Evolutionary conservation across 1,284 basidiomycete genomes (phyloP), one percentile per base, ranked within the genome.

Genomic region (Ganoderma lingzhi): DNA sequence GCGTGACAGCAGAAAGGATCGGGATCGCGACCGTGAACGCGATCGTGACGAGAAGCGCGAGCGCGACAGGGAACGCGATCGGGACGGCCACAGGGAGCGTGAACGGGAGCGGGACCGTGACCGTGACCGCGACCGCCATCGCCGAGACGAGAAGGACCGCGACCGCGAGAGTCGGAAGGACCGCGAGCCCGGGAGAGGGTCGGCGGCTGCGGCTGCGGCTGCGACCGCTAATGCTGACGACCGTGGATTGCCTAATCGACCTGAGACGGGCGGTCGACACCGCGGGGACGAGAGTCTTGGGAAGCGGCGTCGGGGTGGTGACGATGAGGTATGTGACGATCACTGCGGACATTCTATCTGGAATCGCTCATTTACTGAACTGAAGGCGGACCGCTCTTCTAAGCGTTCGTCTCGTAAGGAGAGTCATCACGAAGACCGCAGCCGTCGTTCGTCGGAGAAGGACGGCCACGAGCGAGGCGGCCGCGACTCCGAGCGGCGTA

Each of bases 401-500:
- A 94, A 94, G 77, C 89, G 92, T 41, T 86, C 87, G 66, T 90
- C 92, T 69, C 89, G 93, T 62, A 92, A 92, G 77, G 92, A 93
- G 8, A 81, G 86, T 37, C 90, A 93, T 75, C 87, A 92, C 67
- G 92, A 93, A 69, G 92, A 93, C 42, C 84, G 92, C 48, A 81
- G 80, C 71, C 87, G 91, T 41, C 86, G 92, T 56, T 82, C 82
- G n/a, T 82, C 85, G n/a, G 92, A 93, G 58, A 92, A 92, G 78
- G 91, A 92, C 42, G 79, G 84, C 19, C 86, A 90, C 68, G 91
- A 93, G 30, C 84, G 90, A 68, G 51, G 68, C 10, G 81, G 78
- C 30, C 86, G 90, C 58, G 92, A 93, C 19, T 86, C 89, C 2
- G 92, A 94, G 64, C 83, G 91, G 71, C 86, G 92, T 60, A 87